These are phyloP conservation scores for Diutina catenulata DNA, from an alignment of 1,139 yeast genomes.

Conservation along the genomic window DNA sequence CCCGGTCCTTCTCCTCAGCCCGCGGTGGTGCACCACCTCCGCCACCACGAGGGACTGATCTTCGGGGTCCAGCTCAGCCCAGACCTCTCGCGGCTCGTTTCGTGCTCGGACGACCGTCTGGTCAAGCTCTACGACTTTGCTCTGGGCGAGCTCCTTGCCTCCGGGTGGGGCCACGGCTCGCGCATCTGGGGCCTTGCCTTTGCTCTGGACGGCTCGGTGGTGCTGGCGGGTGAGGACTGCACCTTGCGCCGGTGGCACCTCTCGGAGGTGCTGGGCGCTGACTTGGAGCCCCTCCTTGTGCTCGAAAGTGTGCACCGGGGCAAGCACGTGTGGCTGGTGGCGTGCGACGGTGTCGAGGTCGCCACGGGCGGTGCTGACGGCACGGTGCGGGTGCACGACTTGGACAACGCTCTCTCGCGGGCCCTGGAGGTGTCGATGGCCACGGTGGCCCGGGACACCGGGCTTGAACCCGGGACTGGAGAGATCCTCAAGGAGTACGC, in stretches of 20 bases:
- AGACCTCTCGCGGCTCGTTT: constrained; percentile 44
- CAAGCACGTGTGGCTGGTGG: constrained; percentile 72
- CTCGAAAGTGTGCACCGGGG: constrained; percentile 62
- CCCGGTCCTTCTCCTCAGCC: too few relatives aligned
- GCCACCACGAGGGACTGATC: constrained; percentile 82
- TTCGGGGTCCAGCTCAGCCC: constrained; percentile 63
- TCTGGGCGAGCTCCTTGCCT: constrained; percentile 47
- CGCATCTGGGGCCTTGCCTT: constrained; percentile 81
- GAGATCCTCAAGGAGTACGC: constrained; percentile 2
- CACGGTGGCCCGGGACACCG: too few relatives aligned
- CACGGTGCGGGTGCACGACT: constrained; percentile 50
- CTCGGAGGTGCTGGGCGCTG: constrained; percentile 13
- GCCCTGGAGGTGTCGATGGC: too few relatives aligned
- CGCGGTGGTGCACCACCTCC: constrained; percentile 40
- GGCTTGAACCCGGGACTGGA: not conserved
- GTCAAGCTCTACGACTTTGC: constrained; percentile 60
- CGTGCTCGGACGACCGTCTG: constrained; percentile 92
- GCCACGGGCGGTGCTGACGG: constrained; percentile 93
- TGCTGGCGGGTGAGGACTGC: constrained; percentile 82
- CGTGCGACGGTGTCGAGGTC: constrained; percentile 39
- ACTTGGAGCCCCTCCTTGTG: constrained; percentile 21
- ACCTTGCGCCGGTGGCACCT: constrained; percentile 74
- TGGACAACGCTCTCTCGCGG: constrained; percentile 18
- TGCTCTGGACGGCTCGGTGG: constrained; percentile 21
- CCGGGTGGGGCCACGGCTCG: constrained; percentile 96